A percentile compares a stretch with the other conserved stretches of the same genome.
Evolutionary conservation across 2,329 filamentous ascomycete genomes (phyloP).

Genomic region (Salinomyces thailandicus): DNA sequence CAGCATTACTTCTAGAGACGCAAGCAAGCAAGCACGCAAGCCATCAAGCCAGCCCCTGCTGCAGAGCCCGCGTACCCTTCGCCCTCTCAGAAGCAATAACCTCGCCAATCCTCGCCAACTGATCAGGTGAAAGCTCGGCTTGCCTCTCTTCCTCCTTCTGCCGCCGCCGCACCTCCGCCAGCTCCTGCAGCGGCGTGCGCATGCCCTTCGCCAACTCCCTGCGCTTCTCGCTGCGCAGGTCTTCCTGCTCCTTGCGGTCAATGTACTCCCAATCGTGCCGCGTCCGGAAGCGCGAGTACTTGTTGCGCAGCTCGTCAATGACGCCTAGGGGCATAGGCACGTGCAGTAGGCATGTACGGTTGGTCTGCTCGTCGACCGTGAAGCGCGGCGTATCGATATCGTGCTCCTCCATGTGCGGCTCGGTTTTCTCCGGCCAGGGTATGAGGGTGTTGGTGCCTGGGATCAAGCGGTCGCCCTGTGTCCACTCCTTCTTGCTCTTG

Average conservation of each 20-base stretch:
- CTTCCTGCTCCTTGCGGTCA: slow-evolving; percentile 51
- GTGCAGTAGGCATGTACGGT: slow-evolving; percentile 63
- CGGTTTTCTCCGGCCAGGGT: slow-evolving; percentile 58
- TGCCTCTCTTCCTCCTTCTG: slow-evolving; percentile 27
- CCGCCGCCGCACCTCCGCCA: slow-evolving; percentile 29
- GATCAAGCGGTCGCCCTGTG: slow-evolving; percentile 41
- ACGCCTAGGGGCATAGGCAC: slow-evolving; percentile 70
- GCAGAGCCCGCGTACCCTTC: slow-evolving; percentile 4
- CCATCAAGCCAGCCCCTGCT: too few species aligned
- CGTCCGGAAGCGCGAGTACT: slow-evolving; percentile 71
- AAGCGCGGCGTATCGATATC: slow-evolving; percentile 63
- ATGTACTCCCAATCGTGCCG: slow-evolving; percentile 69
- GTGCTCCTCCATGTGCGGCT: slow-evolving; percentile 41
- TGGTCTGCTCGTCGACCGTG: slow-evolving; percentile 64
- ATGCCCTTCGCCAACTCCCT: slow-evolving; percentile 31
- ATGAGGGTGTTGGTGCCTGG: slow-evolving; percentile 62
- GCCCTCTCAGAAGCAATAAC: slow-evolving; percentile 26
- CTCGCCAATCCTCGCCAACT: slow-evolving; percentile 33
- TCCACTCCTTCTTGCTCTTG: slow-evolving; percentile 38
- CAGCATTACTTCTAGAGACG: too few species aligned
- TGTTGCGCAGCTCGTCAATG: slow-evolving; percentile 75
- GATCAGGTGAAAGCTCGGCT: slow-evolving; percentile 26
- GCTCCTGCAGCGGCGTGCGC: slow-evolving; percentile 39
- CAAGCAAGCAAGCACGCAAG: too few species aligned
- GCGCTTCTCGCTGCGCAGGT: slow-evolving; percentile 37